Percentiles rank a stretch among this genome's conserved stretches.
Conservation (phyloP, 495 filamentous ascomycete species). For the Penicillium psychrofluorescens region DNA sequence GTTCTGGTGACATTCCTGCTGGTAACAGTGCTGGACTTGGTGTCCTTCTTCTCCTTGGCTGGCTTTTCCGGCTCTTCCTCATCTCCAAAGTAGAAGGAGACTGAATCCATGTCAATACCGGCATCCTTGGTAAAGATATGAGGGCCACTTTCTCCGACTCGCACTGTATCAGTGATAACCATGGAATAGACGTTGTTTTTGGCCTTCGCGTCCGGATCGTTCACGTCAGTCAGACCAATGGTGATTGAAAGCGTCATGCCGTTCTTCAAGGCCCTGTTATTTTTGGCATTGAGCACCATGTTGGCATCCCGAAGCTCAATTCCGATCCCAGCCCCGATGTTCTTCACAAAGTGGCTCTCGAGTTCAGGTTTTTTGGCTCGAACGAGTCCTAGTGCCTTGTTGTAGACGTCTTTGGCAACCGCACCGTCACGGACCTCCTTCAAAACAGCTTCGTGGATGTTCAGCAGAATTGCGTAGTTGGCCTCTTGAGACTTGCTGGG, state of each 20-base stretch:
- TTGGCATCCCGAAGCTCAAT: conserved; percentile 82
- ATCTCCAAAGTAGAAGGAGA: conserved; percentile 96
- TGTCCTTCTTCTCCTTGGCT: conserved; percentile 68
- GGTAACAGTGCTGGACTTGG: conserved; percentile 73
- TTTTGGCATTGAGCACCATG: conserved; percentile 78
- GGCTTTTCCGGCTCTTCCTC: conserved; percentile 63
- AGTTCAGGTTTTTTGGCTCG: conserved; percentile 88
- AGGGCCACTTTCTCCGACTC: conserved; percentile 68
- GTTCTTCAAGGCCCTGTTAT: conserved; percentile 72
- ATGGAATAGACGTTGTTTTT: conserved; percentile 82
- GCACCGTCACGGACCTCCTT: conserved; percentile 86
- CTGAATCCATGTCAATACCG: conserved; percentile 79
- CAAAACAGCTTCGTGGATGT: conserved; percentile 76
- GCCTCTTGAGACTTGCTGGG: conserved; percentile 90
- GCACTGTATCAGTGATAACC: conserved; percentile 86
- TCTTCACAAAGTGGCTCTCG: conserved; percentile 87
- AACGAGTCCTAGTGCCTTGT: conserved; percentile 70
- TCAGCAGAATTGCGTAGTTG: conserved; percentile 88
- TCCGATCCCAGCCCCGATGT: conserved; percentile 81
- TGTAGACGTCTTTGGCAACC: conserved; percentile 81
- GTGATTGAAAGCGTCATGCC: conserved; percentile 93
- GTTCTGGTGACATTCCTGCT: conserved; percentile 91
- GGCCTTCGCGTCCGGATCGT: conserved; percentile 74
- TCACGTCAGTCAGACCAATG: conserved; percentile 79
- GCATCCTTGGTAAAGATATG: conserved; percentile 88